These are phyloP conservation scores for Geotrichum candidum DNA, from an alignment of 1,139 yeast genomes.

Conservation along the genomic window DNA sequence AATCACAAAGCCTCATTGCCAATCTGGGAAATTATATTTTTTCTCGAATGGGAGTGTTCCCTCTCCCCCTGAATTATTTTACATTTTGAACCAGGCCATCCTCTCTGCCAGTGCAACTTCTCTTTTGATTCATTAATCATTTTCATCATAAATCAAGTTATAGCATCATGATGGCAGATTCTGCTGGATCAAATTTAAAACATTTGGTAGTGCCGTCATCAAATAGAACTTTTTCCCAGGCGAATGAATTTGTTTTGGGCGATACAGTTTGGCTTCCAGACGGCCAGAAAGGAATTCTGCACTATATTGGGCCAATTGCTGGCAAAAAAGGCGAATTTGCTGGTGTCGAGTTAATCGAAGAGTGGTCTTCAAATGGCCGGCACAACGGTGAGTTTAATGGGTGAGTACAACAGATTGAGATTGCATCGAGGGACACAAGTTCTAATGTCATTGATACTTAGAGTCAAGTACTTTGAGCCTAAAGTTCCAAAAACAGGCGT, in stretches of 20 bases:
- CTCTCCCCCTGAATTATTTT: not conserved
- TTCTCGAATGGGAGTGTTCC: not conserved
- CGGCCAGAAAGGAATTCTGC: slow-evolving; percentile 52
- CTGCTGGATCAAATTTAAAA: not conserved
- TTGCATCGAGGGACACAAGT: slow-evolving; percentile 42
- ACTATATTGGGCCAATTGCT: slow-evolving; percentile 67
- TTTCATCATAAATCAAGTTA: not conserved
- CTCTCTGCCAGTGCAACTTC: not conserved
- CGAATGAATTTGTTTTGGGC: slow-evolving; percentile 27
- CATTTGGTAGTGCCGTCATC: not conserved
- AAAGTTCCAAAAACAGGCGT: slow-evolving; percentile 22
- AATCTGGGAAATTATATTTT: not conserved
- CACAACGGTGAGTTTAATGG: slow-evolving; percentile 68
- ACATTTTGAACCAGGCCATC: not conserved
- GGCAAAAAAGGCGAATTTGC: slow-evolving; percentile 75
- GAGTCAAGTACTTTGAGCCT: slow-evolving; percentile 15
- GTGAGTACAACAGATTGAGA: slow-evolving; percentile 40
- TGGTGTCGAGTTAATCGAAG: slow-evolving; percentile 74
- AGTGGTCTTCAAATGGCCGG: slow-evolving; percentile 61
- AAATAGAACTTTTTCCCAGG: not conserved
- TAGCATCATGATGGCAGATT: not conserved
- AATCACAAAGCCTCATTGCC: not conserved
- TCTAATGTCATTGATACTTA: not conserved
- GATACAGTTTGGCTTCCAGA: slow-evolving; percentile 39
- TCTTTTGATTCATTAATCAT: not conserved